Percentiles rank a stretch among this genome's conserved stretches.
phyloP scores from a whole-genome alignment of 192 early-diverging fungal species.

The Coemansia sp. region DNA sequence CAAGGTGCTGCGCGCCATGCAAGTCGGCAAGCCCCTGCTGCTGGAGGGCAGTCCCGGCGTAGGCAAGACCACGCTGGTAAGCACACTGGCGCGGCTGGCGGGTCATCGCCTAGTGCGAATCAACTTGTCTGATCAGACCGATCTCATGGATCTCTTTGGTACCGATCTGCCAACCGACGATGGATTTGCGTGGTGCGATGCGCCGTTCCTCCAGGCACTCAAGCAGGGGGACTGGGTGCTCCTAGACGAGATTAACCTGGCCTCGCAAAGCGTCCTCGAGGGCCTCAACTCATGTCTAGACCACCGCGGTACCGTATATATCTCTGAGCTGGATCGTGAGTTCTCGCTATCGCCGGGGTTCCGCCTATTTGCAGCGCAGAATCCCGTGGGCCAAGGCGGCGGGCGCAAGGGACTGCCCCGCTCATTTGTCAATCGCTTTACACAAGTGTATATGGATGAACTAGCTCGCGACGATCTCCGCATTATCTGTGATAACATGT shows the following conservation, averaged over 20 bases:
- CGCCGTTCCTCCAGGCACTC: conserved; percentile 96
- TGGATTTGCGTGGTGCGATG: conserved; percentile 94
- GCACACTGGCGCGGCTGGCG: conserved; percentile 75
- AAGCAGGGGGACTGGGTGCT: conserved; percentile 95
- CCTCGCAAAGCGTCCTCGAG: conserved; percentile 97
- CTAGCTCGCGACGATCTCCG: conserved; percentile 75
- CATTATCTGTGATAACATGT: conserved; percentile 63
- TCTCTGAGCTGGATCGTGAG: conserved; percentile 89
- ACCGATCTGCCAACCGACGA: conserved; percentile 92
- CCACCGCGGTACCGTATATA: conserved; percentile 93
- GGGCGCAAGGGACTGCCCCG: conserved; percentile 97
- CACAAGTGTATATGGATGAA: conserved; percentile 89
- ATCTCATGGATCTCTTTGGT: conserved; percentile 98
- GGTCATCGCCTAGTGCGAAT: conserved; percentile 87
- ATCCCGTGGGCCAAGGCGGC: conserved; percentile 94
- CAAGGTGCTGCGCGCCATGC: conserved; percentile 85
- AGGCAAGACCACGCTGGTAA: conserved; percentile 90
- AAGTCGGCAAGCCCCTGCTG: conserved; percentile 86
- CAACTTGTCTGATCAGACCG: conserved; percentile 98
- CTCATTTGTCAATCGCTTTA: conserved; percentile 97
- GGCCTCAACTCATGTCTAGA: conserved; percentile 98
- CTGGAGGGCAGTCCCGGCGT: conserved; percentile 97
- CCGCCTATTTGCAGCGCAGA: conserved; percentile 95
- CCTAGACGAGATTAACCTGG: conserved; percentile 96
- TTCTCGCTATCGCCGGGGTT: conserved; percentile 81